These are phyloP conservation scores for Schizothecium vesticola DNA, from an alignment of 495 filamentous ascomycete species.

Conservation along the genomic window DNA sequence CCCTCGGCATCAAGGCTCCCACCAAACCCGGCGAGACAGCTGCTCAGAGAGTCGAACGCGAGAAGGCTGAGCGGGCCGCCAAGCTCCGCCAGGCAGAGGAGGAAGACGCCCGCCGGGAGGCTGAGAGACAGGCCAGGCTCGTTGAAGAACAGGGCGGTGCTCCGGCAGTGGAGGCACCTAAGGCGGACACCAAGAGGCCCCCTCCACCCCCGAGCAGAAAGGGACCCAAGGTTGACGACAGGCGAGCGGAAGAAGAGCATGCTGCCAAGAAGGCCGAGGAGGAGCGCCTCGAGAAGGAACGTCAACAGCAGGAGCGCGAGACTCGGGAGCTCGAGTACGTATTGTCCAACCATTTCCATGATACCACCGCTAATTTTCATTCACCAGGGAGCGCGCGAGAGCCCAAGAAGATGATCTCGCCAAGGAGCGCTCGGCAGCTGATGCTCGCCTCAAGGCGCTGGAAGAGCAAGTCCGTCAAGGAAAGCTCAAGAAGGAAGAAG, in stretches of 20 bases:
- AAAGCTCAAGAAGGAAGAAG: slow-evolving; percentile 95
- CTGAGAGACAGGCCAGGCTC: slow-evolving; percentile 78
- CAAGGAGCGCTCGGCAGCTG: slow-evolving; percentile 72
- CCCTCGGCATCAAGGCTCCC: slow-evolving; percentile 80
- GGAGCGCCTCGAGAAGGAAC: slow-evolving; percentile 58
- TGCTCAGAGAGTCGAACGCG: slow-evolving; percentile 79
- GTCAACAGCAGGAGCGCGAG: slow-evolving; percentile 69
- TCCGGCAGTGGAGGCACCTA: slow-evolving; percentile 45
- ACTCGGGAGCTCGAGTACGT: slow-evolving; percentile 82
- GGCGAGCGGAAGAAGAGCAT: slow-evolving; percentile 49
- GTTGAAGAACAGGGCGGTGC: slow-evolving; percentile 73
- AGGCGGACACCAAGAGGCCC: slow-evolving; percentile 65
- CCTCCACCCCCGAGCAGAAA: slow-evolving; percentile 84
- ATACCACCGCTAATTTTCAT: slow-evolving; percentile 26
- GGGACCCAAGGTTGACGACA: slow-evolving; percentile 52
- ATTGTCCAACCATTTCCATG: not conserved
- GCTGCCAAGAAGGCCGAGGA: slow-evolving; percentile 46
- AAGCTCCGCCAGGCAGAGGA: slow-evolving; percentile 85
- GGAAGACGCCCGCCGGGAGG: slow-evolving; percentile 86
- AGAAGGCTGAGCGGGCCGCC: slow-evolving; percentile 79
- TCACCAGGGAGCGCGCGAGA: slow-evolving; percentile 64
- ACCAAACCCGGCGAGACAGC: slow-evolving; percentile 67
- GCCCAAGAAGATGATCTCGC: slow-evolving; percentile 73
- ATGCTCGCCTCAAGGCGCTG: slow-evolving; percentile 76
- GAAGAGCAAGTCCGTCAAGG: slow-evolving; percentile 92